Conservation (phyloP, 2,329 filamentous ascomycete genomes). For the Curvularia sp. region DNA sequence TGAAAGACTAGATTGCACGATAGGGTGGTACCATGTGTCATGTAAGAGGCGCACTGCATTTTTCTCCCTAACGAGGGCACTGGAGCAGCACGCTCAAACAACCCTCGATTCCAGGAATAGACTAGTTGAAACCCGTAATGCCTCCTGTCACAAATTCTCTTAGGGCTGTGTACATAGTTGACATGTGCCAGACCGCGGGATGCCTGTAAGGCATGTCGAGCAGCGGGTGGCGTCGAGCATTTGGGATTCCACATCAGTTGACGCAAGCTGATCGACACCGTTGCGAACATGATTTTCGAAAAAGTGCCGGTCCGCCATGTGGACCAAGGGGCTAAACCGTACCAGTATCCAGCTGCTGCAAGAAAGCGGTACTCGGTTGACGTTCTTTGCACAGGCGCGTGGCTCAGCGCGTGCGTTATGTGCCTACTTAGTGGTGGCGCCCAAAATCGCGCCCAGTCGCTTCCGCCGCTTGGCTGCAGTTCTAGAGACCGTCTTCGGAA, state of each 20-base stretch:
- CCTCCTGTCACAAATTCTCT: constrained; percentile 2
- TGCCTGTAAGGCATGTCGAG: neutral
- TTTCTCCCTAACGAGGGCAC: neutral
- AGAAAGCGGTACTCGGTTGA: constrained; percentile 7
- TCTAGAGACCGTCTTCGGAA: constrained; percentile 7
- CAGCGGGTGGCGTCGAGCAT: neutral
- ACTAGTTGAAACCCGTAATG: neutral
- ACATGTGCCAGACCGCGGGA: constrained; percentile 3
- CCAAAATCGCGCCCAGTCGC: constrained; percentile 7
- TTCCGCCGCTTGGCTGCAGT: constrained; percentile 1
- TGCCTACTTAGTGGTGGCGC: constrained; percentile 7
- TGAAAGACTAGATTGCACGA: neutral
- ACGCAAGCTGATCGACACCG: constrained; percentile 13
- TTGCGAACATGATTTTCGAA: constrained; percentile 19
- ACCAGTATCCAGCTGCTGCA: neutral
- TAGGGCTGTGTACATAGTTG: neutral
- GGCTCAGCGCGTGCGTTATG: constrained; percentile 1
- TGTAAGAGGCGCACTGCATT: constrained; percentile 1
- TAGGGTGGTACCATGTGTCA: neutral
- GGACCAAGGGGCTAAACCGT: neutral
- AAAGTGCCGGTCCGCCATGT: constrained; percentile 4
- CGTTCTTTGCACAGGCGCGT: neutral
- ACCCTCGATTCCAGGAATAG: constrained; percentile 6
- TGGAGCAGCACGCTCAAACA: constrained; percentile 2
- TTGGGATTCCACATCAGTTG: constrained; percentile 1